Evolutionary conservation across 2,329 filamentous ascomycete species (phyloP).

Genomic region (Cytospora schulzeri): DNA sequence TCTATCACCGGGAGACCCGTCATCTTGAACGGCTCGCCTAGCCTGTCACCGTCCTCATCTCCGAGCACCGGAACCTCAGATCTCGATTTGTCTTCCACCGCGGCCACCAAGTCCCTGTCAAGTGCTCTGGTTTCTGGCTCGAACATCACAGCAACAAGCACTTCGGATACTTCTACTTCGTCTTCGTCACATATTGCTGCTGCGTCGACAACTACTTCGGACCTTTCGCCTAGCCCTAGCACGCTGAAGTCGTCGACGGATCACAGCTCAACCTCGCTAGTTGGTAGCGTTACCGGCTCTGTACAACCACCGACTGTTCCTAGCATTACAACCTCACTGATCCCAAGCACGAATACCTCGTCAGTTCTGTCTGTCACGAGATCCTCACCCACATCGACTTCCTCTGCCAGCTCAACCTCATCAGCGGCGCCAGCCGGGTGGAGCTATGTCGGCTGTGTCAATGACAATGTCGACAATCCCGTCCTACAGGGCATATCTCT

Average conservation of each 20-base stretch:
- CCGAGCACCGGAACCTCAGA: background rate
- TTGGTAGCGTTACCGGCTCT: background rate
- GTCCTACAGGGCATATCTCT: constrained; percentile 29
- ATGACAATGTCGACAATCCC: constrained; percentile 24
- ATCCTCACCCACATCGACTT: background rate
- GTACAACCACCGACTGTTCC: no score
- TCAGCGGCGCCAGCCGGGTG: constrained; percentile 4
- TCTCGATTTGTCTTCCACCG: background rate
- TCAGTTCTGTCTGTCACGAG: background rate
- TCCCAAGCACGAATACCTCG: background rate
- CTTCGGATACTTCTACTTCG: background rate
- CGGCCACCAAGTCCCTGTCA: background rate
- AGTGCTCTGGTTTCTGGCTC: background rate
- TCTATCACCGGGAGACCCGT: background rate
- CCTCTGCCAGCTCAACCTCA: background rate
- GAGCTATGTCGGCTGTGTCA: constrained; percentile 23
- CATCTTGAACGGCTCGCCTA: background rate
- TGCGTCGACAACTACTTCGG: background rate
- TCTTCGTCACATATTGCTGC: background rate
- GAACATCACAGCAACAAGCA: background rate
- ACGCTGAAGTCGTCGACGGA: background rate
- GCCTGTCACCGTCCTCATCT: background rate
- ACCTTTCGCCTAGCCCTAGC: background rate
- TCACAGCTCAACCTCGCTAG: background rate
- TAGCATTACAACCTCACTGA: background rate